Conservation (phyloP, 495 filamentous ascomycete genomes). For the Podospora tetraspora region DNA sequence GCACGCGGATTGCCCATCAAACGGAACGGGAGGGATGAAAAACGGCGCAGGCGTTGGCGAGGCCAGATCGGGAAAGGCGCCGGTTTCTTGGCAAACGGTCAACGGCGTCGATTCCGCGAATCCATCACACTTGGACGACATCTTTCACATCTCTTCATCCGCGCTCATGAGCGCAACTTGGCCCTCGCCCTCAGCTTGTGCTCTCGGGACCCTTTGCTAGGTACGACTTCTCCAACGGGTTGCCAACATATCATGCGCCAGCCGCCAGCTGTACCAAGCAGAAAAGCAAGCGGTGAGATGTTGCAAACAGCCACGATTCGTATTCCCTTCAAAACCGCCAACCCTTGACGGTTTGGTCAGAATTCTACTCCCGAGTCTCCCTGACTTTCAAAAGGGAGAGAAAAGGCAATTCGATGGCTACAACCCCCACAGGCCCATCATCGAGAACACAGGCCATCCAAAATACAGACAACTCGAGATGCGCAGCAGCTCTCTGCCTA, state of each 20-base stretch:
- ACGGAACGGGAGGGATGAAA: constrained; percentile 4
- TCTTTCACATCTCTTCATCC: not conserved
- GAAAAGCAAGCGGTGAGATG: not conserved
- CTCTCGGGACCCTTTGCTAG: not conserved
- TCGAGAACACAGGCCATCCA: not conserved
- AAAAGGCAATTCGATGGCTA: not conserved
- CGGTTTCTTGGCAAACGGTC: not conserved
- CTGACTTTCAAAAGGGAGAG: not conserved
- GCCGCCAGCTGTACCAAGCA: not conserved
- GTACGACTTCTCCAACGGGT: not conserved
- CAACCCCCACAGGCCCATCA: not conserved
- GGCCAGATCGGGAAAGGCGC: not conserved
- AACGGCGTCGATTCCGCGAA: not conserved
- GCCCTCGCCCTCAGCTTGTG: not conserved
- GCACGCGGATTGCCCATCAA: not conserved
- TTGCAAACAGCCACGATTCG: not conserved
- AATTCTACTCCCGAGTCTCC: not conserved
- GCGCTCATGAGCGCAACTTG: not conserved
- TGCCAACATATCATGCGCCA: not conserved
- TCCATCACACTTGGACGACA: no score
- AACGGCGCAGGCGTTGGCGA: not conserved
- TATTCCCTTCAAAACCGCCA: not conserved
- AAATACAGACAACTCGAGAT: not conserved
- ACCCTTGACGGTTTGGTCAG: not conserved
- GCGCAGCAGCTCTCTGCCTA: not conserved